Conservation (phyloP, 2,329 filamentous ascomycete genomes). For the Fusarium euwallaceae region DNA sequence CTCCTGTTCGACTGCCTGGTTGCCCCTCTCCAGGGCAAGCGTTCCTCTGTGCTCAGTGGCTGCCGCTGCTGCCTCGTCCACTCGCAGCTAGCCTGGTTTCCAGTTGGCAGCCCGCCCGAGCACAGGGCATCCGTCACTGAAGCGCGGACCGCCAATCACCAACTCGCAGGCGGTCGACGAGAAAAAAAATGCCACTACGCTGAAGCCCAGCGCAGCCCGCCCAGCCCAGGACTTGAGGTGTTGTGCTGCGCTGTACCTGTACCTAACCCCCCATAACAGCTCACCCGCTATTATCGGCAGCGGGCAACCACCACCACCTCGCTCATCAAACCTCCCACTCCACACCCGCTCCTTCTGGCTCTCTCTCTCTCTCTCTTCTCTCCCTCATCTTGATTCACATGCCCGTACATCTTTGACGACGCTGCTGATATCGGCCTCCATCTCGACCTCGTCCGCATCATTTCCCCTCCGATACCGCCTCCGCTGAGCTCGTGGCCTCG, state of each 20-base stretch:
- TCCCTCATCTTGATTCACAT: conserved; percentile 48
- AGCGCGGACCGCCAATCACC: conserved; percentile 5
- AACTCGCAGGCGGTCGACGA: neutral
- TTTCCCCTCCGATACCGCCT: conserved; percentile 23
- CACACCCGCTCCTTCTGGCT: conserved; percentile 19
- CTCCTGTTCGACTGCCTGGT: conserved; percentile 3
- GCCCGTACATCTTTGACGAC: conserved; percentile 30
- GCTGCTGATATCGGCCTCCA: conserved; percentile 38
- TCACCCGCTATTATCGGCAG: conserved; percentile 19
- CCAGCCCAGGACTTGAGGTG: neutral
- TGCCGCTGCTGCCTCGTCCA: neutral
- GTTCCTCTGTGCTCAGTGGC: conserved; percentile 7
- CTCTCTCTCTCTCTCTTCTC: conserved; percentile 29
- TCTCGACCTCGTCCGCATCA: conserved; percentile 32
- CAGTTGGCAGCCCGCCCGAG: conserved; percentile 18
- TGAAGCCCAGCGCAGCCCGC: neutral
- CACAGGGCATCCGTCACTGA: conserved; percentile 26
- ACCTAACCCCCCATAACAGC: conserved; percentile 10
- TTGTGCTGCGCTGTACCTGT: neutral
- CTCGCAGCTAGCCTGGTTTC: conserved; percentile 2
- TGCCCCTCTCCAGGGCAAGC: conserved; percentile 19
- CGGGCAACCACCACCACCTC: conserved; percentile 10
- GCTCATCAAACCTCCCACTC: conserved; percentile 40
- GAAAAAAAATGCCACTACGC: neutral
- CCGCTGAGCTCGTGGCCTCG: conserved; percentile 27